Conservation (phyloP, 202 grass and related monocot species). For the Musa balbisiana region DNA sequence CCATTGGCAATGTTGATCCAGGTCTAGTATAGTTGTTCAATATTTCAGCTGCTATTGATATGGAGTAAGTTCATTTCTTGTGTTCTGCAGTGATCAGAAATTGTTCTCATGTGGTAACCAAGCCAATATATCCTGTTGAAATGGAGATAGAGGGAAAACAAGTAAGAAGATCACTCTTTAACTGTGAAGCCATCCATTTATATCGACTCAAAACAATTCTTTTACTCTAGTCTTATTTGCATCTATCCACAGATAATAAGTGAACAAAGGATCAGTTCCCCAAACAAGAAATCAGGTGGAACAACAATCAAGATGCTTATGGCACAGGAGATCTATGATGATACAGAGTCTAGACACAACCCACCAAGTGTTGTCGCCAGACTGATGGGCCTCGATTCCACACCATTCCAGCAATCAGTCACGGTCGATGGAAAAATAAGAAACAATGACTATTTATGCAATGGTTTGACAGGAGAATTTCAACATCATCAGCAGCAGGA, state of each 20-base stretch:
- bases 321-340: conserved; percentile 81
- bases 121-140: not conserved
- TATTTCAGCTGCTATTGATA: not conserved
- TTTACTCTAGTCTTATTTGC: not conserved
- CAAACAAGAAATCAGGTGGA: conserved; percentile 25
- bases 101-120: not conserved
- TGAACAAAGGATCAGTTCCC: not conserved
- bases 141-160: not conserved
- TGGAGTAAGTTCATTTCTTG: not conserved
- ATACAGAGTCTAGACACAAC: conserved; percentile 42
- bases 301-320: conserved; percentile 71
- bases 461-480: conserved; percentile 27
- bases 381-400: conserved; percentile 76
- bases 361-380: conserved; percentile 68
- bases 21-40: not conserved
- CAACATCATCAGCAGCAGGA: conserved; percentile 37
- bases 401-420: conserved; percentile 36
- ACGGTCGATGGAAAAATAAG: conserved; percentile 16
- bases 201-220: not conserved
- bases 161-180: not conserved
- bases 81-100: not conserved
- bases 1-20: not conserved
- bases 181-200: not conserved
- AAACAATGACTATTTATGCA: conserved; percentile 20
- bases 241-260: not conserved